These are phyloP conservation scores for Phytophthora fragariaefolia DNA, from an alignment of 352 stramenopile genomes.

Conservation along the genomic window DNA sequence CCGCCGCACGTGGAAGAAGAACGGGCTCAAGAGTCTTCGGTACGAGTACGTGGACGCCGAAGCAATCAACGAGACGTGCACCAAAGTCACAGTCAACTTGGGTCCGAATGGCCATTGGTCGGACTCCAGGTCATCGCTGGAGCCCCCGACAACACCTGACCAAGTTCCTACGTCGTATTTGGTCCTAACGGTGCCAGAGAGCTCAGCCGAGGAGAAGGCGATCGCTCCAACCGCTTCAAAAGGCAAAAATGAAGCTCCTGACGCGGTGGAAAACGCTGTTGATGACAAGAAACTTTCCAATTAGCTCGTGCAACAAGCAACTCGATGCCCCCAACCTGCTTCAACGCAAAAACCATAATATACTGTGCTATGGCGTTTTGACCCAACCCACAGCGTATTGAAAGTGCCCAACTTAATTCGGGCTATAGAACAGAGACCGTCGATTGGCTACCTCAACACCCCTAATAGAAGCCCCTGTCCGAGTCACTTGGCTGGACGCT, in stretches of 20 bases:
- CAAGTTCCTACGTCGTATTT: slow-evolving; percentile 15
- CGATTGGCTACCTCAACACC: slow-evolving; percentile 10
- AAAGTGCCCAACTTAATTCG: slow-evolving; percentile 5
- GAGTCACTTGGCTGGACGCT: slow-evolving; percentile 33
- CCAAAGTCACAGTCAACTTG: slow-evolving; percentile 56
- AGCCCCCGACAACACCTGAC: slow-evolving; percentile 22
- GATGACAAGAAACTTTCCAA: background rate
- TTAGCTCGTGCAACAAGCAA: too few species aligned
- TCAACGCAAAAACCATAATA: slow-evolving; percentile 16
- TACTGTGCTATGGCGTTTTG: too few species aligned
- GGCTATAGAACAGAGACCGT: background rate
- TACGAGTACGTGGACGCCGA: slow-evolving; percentile 57
- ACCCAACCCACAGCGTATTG: too few species aligned
- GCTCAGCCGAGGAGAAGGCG: background rate
- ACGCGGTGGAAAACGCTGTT: background rate
- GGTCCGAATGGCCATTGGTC: slow-evolving; percentile 60
- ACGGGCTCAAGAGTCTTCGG: slow-evolving; percentile 48
- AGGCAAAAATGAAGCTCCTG: background rate
- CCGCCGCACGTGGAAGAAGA: slow-evolving; percentile 59
- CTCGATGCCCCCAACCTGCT: too few species aligned
- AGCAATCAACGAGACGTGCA: slow-evolving; percentile 47
- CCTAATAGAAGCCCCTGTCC: slow-evolving; percentile 3
- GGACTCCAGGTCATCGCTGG: slow-evolving; percentile 58
- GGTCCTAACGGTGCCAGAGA: slow-evolving; percentile 13
- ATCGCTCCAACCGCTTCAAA: background rate